phyloP scores from a whole-genome alignment of 2,329 filamentous ascomycete species.

The Ustilaginoidea virens region DNA sequence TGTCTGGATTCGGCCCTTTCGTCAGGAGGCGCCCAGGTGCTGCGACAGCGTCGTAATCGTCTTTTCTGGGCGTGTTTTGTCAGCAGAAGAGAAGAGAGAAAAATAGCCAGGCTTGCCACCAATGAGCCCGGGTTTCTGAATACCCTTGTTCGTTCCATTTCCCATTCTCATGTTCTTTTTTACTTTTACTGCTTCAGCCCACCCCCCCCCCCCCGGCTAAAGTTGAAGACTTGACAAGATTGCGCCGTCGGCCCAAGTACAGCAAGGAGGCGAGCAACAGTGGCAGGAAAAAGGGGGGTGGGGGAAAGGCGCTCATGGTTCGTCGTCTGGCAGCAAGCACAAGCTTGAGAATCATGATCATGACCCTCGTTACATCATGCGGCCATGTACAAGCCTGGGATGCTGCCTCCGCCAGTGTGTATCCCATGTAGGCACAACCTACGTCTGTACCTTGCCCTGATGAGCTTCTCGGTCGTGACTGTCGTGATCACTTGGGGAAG shows the following conservation, averaged over 20 bases:
- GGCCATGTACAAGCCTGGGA: not conserved
- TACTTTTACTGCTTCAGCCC: too few species aligned
- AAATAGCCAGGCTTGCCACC: too few species aligned
- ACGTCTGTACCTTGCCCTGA: slow-evolving; percentile 3
- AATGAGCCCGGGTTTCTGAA: too few species aligned
- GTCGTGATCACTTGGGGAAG: slow-evolving; percentile 3
- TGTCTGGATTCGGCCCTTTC: slow-evolving; percentile 8
- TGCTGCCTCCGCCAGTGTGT: not conserved
- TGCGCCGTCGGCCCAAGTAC: too few species aligned
- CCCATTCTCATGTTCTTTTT: too few species aligned
- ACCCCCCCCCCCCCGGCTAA: too few species aligned
- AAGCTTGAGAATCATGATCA: slow-evolving; percentile 5
- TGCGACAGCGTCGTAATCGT: slow-evolving; percentile 2
- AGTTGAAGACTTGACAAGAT: too few species aligned
- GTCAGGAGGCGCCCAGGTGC: slow-evolving; percentile 6
- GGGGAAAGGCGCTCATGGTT: not conserved
- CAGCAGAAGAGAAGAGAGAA: slow-evolving; percentile 2
- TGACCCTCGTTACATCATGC: slow-evolving; percentile 1
- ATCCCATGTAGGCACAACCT: not conserved
- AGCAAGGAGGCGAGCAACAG: too few species aligned
- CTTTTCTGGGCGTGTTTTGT: not conserved
- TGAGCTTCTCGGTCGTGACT: slow-evolving; percentile 1
- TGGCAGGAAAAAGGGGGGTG: not conserved
- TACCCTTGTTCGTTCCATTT: too few species aligned
- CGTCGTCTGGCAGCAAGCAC: too few species aligned